These are phyloP conservation scores for Backusella sp. DNA, from an alignment of 192 early-diverging fungal genomes.

Conservation along the genomic window DNA sequence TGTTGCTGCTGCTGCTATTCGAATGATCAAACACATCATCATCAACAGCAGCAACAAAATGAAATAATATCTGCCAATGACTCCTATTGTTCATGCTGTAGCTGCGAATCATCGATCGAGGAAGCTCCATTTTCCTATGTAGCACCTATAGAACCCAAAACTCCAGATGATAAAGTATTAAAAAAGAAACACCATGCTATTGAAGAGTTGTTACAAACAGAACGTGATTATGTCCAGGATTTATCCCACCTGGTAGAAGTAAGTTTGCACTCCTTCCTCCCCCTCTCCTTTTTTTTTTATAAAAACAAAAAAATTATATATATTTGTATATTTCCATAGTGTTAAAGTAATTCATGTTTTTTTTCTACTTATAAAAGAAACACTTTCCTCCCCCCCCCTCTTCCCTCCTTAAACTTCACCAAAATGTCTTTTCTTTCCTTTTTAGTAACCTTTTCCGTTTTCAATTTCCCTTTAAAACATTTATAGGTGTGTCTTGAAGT, in stretches of 20 bases:
- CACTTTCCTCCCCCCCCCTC: neutral
- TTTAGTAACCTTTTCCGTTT: slow-evolving; percentile 11
- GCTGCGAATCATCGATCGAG: slow-evolving; percentile 1
- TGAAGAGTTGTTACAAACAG: slow-evolving; percentile 35
- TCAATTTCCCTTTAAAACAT: neutral
- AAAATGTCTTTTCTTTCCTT: slow-evolving; percentile 2
- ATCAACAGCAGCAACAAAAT: neutral
- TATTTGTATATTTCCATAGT: slow-evolving; percentile 1
- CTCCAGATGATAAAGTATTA: neutral
- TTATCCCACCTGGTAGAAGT: slow-evolving; percentile 31
- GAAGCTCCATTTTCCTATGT: neutral
- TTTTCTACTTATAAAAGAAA: neutral
- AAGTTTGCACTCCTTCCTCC: neutral
- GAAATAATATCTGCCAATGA: neutral
- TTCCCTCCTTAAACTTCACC: neutral
- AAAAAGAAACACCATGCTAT: slow-evolving; percentile 27
- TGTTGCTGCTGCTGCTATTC: neutral
- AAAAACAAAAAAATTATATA: slow-evolving; percentile 12
- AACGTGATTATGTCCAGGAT: slow-evolving; percentile 31
- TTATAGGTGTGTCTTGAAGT: slow-evolving; percentile 18
- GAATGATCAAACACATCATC: neutral
- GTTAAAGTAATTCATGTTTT: neutral
- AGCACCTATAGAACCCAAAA: neutral
- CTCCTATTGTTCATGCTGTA: slow-evolving; percentile 8
- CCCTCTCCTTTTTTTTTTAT: neutral